Conservation (phyloP, 1,284 basidiomycete genomes). For the Fomitopsis betulina region DNA sequence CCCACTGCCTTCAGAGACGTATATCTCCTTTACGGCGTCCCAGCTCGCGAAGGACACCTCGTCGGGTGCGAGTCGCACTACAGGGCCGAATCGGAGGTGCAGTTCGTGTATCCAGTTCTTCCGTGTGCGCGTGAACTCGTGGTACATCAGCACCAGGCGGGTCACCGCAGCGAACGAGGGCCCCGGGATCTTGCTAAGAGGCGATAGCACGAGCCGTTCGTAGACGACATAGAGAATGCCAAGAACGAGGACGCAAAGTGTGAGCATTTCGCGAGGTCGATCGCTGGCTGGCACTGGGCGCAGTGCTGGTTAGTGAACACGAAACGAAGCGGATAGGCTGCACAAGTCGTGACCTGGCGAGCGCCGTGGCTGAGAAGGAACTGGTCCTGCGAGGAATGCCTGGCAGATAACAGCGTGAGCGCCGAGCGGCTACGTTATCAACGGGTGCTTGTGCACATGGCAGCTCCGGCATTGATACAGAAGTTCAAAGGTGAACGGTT, state of each 20-base stretch:
- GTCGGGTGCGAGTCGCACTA: slow-evolving; percentile 24
- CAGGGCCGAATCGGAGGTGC: slow-evolving; percentile 21
- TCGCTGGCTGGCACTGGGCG: too few relatives aligned
- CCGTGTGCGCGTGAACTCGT: slow-evolving; percentile 14
- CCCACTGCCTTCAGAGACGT: slow-evolving; percentile 21
- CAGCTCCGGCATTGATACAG: too few relatives aligned
- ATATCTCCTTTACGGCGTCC: slow-evolving; percentile 23
- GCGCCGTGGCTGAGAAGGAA: too few relatives aligned
- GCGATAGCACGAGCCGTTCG: slow-evolving; percentile 18
- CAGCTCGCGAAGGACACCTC: slow-evolving; percentile 23
- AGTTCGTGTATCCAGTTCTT: slow-evolving; percentile 18
- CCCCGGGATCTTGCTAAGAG: slow-evolving; percentile 20
- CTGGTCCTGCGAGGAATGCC: too few relatives aligned
- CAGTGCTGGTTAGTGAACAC: too few relatives aligned
- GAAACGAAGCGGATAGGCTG: too few relatives aligned
- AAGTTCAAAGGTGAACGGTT: too few relatives aligned
- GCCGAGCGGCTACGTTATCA: too few relatives aligned
- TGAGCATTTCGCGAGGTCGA: background rate
- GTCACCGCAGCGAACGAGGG: slow-evolving; percentile 19
- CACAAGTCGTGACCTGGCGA: too few relatives aligned
- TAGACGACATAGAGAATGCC: slow-evolving; percentile 5
- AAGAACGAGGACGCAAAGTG: slow-evolving; percentile 1
- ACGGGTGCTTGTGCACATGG: too few relatives aligned
- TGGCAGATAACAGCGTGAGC: too few relatives aligned
- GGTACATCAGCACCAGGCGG: slow-evolving; percentile 20